Evolutionary conservation across 257 asterid species (phyloP), one percentile per base, ranked within the genome.

Genomic region (Mentha longifolia): DNA sequence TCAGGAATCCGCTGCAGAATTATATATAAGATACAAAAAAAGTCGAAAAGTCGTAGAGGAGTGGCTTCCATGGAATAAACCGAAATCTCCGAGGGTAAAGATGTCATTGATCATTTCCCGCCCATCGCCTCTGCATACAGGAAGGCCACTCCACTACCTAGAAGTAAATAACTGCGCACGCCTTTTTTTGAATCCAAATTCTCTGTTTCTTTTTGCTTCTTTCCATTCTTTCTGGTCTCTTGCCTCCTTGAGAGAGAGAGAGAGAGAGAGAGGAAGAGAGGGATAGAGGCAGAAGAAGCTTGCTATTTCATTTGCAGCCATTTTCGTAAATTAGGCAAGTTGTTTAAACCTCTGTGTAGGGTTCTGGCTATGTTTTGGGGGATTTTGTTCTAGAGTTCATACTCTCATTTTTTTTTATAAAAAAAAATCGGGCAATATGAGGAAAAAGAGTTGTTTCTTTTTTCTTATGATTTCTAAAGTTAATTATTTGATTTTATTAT

Each of bases 91-190:
- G 14, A 65, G 82, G 88, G 80, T 64, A 78, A 76, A 60, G 4
- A n/a, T 20, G n/a, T 17, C 46, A 33, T 35, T 35, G 43, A 33
- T 5, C 14, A 20, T 78, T 84, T 84, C 88, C 88, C 88, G 88
- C 88, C 84, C 88, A 76, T 75, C 17, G 71, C 49, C 61, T 41
- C 71, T n/a, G 16, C 57, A 17, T 49, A 65, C 76, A 55, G 62
- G 46, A 54, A 71, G 71, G 39, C 39, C 61, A 13, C 54, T 76
- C 65, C 75, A 68, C 59, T 70, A 67, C 41, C 65, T 54, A 59
- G 72, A 73, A 54, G 30, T 63, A 67, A 54, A 47, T 42, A 11
- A 55, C 39, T 68, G 16, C 46, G 35, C 71, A 25, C 52, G 1
- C 70, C 16, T 1, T 12, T 56, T 70, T 65, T 63, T 68, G 20